Conservation (phyloP, 129 eudicot genomes). For the Lactuca sativa region DNA sequence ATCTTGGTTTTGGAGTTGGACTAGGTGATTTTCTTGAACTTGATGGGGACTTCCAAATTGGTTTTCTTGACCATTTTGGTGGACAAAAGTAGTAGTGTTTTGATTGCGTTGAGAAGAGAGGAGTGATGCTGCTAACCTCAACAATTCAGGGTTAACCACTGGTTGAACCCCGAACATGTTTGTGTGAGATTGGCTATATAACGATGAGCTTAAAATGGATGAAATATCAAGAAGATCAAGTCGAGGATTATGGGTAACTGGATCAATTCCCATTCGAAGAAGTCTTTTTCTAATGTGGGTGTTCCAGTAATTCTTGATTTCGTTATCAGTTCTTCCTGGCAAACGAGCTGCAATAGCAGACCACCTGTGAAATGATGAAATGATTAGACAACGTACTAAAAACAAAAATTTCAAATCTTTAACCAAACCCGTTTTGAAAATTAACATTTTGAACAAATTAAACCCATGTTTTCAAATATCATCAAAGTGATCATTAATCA, state of each 20-base stretch:
- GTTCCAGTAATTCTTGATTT: slow-evolving; percentile 90
- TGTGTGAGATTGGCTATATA: slow-evolving; percentile 38
- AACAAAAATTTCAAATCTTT: slow-evolving; percentile 6
- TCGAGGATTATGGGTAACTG: slow-evolving; percentile 67
- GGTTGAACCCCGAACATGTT: slow-evolving; percentile 53
- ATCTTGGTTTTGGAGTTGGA: slow-evolving; percentile 44
- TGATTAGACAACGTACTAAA: slow-evolving; percentile 19
- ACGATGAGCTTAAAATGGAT: slow-evolving; percentile 52
- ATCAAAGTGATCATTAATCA: slow-evolving; percentile 1
- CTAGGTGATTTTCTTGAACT: slow-evolving; percentile 33
- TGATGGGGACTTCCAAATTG: slow-evolving; percentile 23
- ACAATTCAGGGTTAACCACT: slow-evolving; percentile 51
- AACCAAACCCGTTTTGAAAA: neutral
- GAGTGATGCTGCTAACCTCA: slow-evolving; percentile 68
- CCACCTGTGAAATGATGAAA: slow-evolving; percentile 49
- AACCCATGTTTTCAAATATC: neutral
- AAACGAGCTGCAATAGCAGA: slow-evolving; percentile 84
- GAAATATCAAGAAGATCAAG: slow-evolving; percentile 74
- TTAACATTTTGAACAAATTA: neutral
- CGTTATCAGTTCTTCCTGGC: slow-evolving; percentile 90
- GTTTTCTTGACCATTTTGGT: slow-evolving; percentile 40
- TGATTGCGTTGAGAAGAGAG: slow-evolving; percentile 47
- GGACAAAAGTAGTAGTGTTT: slow-evolving; percentile 26
- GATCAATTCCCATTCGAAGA: slow-evolving; percentile 87
- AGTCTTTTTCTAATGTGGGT: slow-evolving; percentile 76